Evolutionary conservation across 2,329 filamentous ascomycete species (phyloP), one percentile per base, ranked within the genome.

Genomic region (Boeremia lycopersici): DNA sequence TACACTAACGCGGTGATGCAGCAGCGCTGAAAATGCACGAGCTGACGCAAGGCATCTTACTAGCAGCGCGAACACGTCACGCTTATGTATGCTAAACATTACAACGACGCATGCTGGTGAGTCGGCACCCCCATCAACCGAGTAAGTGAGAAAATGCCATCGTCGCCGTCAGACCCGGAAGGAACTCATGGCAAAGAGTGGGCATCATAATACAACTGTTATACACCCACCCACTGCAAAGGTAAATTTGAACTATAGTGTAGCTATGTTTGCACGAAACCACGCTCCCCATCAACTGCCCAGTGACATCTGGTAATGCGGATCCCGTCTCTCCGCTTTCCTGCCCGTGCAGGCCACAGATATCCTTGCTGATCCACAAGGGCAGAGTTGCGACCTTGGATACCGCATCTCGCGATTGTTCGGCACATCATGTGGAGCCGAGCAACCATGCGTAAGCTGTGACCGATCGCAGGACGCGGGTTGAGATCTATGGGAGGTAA

Each of bases 31-130:
- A 12, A 23, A 41, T 13, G 46, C 46, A 48, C 46, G 30, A 48
- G 46, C 23, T 19, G 8, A 41, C 25, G 46, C 46, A 48, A 48
- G 38, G 46, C 36, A 48, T 48, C 45, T 47, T 9, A 40, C 35
- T 17, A 15, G 8, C 35, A 48, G 15, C n/a, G 17, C 35, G 15
- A 40, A 34, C 28, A 48, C 35, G 35, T 48, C 35, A 39, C 17
- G 35, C 19, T 25, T 35, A 48, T 40, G 29, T 35, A 48, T 40
- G 29, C 45, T 29, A 23, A 23, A 31, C 26, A 23, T 13, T 10
- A 15, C 19, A 40, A 13, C 38, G 13, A 40, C 5, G 25, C 38
- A 29, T 29, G 12, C 19, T 17, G 23, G n/a, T 10, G n/a, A 8
- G 3, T 13, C 5, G 25, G 25, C 6, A n/a, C 2, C 38, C 23